Base-by-base conservation (phyloP, 768 basidiomycete genomes). In the Leucosporidium creatinivorum region DNA sequence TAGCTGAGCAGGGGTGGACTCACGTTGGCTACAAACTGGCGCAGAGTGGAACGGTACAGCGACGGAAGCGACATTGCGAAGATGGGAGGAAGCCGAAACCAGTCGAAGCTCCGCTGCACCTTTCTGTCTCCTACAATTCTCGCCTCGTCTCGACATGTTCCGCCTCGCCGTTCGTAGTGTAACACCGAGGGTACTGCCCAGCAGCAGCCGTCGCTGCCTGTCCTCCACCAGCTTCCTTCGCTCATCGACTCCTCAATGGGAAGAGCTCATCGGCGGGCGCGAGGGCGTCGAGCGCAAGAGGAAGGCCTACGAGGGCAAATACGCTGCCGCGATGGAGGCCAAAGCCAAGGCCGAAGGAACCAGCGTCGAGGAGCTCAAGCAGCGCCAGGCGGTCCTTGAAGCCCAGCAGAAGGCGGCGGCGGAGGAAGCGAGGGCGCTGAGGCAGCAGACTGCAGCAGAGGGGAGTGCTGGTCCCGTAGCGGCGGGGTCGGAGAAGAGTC, bases 1-100 rank as follows among this genome's bases (percentile, higher is more conserved):
- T 31, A 31, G 31, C 52, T 28, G 23, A 56, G 56, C 51, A 15
- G 25, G 23, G 36, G 0, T 13, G 17, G 28, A 50, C 70, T 50
- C 55, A 72, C 70, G 58, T 72, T 72, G n/a, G 61, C 18, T 48
- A 64, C 68, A 28, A 72, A 72, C 61, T 72, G 70, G 30, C 67
- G 61, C 13, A 72, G 67, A 19, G 58, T 54, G 0, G 70, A 61
- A 28, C 70, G 65, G 65, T 72, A 72, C 61, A 66, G 31, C 47
- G 69, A 63, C 1, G 69, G 66, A 9, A 70, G 65, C 0, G 36
- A 36, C 50, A 51, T 51, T 10, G n/a, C 39, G 39, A 44, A 9
- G 39, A 44, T 44, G 39, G 39, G 8, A 44, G 39, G 39, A 44
- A 44, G 39, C 33, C 39, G 39, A 44, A 44, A 44, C 8, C 8